A percentile compares a stretch with the other conserved stretches of the same genome.
Evolutionary conservation across 345 rosid species (phyloP).

Genomic region (Leavenworthia alabamica): DNA sequence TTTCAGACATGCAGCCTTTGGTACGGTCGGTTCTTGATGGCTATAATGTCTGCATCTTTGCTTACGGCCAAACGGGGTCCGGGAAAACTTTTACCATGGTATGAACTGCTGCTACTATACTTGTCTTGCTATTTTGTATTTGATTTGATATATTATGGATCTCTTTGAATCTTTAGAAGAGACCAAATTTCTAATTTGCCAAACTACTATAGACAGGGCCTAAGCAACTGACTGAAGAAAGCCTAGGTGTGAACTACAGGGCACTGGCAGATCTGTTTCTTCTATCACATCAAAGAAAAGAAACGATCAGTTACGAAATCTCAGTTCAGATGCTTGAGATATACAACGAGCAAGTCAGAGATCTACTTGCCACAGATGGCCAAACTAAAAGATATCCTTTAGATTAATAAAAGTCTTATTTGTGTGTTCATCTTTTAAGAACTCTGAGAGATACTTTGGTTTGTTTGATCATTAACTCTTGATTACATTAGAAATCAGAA

Average conservation of each 20-base stretch:
- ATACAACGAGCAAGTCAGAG: constrained; percentile 95
- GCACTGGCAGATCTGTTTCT: constrained; percentile 80
- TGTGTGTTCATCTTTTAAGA: neutral
- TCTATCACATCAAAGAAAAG: constrained; percentile 61
- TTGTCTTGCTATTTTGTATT: neutral
- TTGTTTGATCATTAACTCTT: constrained; percentile 38
- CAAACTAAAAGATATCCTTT: constrained; percentile 76
- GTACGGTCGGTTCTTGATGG: constrained; percentile 97
- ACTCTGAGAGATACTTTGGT: neutral
- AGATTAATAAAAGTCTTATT: neutral
- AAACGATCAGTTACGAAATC: constrained; percentile 52
- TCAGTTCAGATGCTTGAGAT: constrained; percentile 94
- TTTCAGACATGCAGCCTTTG: constrained; percentile 73
- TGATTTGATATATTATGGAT: neutral
- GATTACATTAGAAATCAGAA: constrained; percentile 77
- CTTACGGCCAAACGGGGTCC: constrained; percentile 98
- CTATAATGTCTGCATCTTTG: constrained; percentile 95
- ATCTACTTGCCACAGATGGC: constrained; percentile 76
- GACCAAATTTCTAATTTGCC: neutral
- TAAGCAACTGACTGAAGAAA: constrained; percentile 70
- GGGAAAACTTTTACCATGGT: constrained; percentile 98
- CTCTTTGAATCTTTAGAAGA: neutral
- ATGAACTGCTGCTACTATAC: constrained; percentile 16
- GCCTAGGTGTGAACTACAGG: constrained; percentile 84
- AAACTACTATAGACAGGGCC: constrained; percentile 69